Evolutionary conservation across 805 yeast genomes (phyloP), one percentile per base, ranked within the genome.

Genomic region (Wickerhamia fluorescens): DNA sequence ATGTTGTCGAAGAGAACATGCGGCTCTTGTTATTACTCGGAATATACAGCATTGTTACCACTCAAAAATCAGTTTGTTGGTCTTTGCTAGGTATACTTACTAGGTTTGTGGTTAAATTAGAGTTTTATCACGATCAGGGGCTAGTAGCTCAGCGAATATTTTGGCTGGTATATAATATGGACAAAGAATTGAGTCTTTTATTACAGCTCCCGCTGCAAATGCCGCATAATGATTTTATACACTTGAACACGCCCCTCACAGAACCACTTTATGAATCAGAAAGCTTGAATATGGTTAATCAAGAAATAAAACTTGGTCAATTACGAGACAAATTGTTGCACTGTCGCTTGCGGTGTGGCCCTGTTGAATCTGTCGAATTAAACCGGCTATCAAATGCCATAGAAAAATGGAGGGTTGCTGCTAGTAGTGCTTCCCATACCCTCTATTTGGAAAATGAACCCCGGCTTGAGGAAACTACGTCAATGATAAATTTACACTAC

Each of bases 111-210:
- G 30, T 54, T 7, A 38, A 41, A 24, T 40, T 44, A 26, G 51
- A 41, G 2, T 30, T 50, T 12, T 55, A 47, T 35, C 41, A 34
- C 16, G 23, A 26, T 11, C 17, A 14, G 8, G 23, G 10, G 7
- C 16, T 13, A 18, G 16, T 33, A 18, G 27, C 42, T 9, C 32
- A 42, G 10, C 29, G 54, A 13, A 31, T 58, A 8, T 56, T 61
- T 31, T 61, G 66, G 68, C 42, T 66, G 3, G 38, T 60, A 9
- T 51, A 50, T 40, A 60, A 56, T 26, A 36, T 63, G 23, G 70
- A 64, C 33, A 56, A 58, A 25, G 66, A 58, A 29, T 40, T 60
- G 20, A 51, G 57, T 32, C 40, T 64, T n/a, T 27, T 60, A 27
- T 38, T 51, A 19, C 43, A 49, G 16, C 51, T 44, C 27, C 67